phyloP scores from a whole-genome alignment of 768 basidiomycete species.

The Termitomyces sp. region DNA sequence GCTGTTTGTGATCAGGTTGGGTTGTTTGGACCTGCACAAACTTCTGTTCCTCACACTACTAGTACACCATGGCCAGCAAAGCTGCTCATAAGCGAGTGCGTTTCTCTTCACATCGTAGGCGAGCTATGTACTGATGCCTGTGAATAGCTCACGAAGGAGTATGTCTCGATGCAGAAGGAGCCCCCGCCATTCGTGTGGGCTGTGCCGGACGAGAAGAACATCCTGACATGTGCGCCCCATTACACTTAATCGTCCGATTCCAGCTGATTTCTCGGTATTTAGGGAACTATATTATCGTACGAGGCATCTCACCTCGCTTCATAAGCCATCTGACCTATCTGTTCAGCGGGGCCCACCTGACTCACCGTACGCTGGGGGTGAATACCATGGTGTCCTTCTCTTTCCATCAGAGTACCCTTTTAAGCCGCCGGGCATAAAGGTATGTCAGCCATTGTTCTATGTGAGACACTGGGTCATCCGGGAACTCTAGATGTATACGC shows the following conservation, averaged over 20 bases:
- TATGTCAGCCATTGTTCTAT: conserved; percentile 25
- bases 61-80: conserved; percentile 79
- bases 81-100: conserved; percentile 80
- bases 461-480: conserved; percentile 5
- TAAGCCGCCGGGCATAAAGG: conserved; percentile 96
- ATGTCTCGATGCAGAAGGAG: conserved; percentile 85
- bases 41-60: conserved; percentile 13
- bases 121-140: conserved; percentile 1
- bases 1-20: conserved; percentile 7
- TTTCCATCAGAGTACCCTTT: conserved; percentile 96
- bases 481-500: conserved; percentile 74
- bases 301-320: conserved; percentile 20
- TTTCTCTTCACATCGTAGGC: conserved; percentile 1
- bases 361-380: conserved; percentile 86
- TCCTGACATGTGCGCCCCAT: conserved; percentile 75
- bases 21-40: conserved; percentile 15
- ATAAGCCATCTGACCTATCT: conserved; percentile 14
- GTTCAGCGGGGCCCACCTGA: conserved; percentile 89
- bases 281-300: conserved; percentile 96
- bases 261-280: conserved; percentile 5
- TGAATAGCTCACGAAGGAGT: conserved; percentile 81
- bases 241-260: background rate
- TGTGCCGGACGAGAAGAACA: conserved; percentile 95
- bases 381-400: conserved; percentile 89
- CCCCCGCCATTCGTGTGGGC: conserved; percentile 98